Base-by-base conservation (phyloP, 306 rosid genomes). In the Begonia peltatifolia region DNA sequence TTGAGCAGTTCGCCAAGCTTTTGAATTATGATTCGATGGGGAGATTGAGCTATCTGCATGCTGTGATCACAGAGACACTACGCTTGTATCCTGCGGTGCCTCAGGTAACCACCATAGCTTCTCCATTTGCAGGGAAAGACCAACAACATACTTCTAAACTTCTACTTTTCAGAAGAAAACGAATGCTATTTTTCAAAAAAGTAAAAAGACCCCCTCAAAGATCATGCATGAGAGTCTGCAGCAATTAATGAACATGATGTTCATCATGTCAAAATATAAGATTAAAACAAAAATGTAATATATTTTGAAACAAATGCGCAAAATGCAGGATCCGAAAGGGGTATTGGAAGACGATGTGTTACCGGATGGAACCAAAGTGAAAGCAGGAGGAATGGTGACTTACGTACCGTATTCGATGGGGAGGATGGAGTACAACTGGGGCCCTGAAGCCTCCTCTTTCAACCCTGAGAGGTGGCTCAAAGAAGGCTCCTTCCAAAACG, bases 391-490 rank as follows among this genome's bases (percentile, higher is more conserved):
- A 12, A 78, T 90, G 95, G 94, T 90, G 59, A 90, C 95, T 46
- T 90, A 86, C 38, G 94, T 86, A 50, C 99, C 99, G 38, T 90
- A 90, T 68, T 90, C 99, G 3, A 86, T 86, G 99, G 99, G 94
- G 11, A 90, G 92, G 52, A 86, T 90, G 95, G 87, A 78, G 52
- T 83, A 83, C 72, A 83, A 90, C 14, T 90, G 95, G 97, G 95
- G 97, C 6, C 59, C 78, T 51, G 84, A 76, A 76, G 99, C 94
- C 14, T 38, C 88, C 54, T 74, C 79, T 42, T 90, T 90, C 58
- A 62, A 50, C 14, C 99, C 94, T n/a, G 93, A 83, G 43, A 67
- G 95, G 62, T 86, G 99, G 99, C 80, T 86, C 42, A 79, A 69
- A 12, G 92, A 83, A 20, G 95, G 88, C 16, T 13, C 57, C 64